Percentiles rank a stretch among this genome's conserved stretches.
These are phyloP conservation scores for Phalaenopsis equestris DNA, from an alignment of 106 monocot species.

Conservation along the genomic window DNA sequence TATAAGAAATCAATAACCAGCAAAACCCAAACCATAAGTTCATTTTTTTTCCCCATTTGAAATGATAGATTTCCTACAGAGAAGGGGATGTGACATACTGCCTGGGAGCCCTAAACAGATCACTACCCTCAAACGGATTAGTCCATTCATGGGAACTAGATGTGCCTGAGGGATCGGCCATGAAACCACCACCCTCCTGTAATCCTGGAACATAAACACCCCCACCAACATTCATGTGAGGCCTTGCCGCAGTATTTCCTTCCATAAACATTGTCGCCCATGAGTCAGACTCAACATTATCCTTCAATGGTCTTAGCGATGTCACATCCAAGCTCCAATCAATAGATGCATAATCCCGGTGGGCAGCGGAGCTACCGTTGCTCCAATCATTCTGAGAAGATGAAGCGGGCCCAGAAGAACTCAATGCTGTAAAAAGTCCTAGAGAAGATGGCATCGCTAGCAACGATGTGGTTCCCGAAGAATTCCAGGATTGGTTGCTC, in stretches of 20 bases:
- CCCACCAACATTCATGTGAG: constrained; percentile 4
- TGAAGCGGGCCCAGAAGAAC: constrained; percentile 24
- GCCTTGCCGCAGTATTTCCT: constrained; percentile 6
- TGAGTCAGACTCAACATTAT: constrained; percentile 8
- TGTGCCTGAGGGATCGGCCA: background rate
- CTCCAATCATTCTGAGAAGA: constrained; percentile 48
- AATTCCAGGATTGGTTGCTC: constrained; percentile 25
- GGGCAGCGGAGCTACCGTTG: constrained; percentile 16
- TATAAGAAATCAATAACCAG: background rate
- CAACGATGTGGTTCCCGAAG: background rate
- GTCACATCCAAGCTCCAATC: constrained; percentile 77
- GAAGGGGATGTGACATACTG: constrained; percentile 54
- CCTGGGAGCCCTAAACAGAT: constrained; percentile 57
- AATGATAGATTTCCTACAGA: constrained; percentile 8
- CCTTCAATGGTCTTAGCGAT: constrained; percentile 5
- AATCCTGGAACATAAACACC: constrained; percentile 12
- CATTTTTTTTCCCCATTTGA: background rate
- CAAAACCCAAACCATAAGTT: background rate
- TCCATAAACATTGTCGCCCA: constrained; percentile 14
- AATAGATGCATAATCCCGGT: constrained; percentile 66
- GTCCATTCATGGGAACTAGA: constrained; percentile 46
- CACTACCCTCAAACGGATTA: constrained; percentile 57
- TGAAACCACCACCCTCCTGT: constrained; percentile 13
- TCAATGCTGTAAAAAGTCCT: constrained; percentile 53
- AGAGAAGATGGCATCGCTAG: constrained; percentile 23